phyloP scores from a whole-genome alignment of 192 early-diverging fungal genomes.

The Linnemannia elongata region DNA sequence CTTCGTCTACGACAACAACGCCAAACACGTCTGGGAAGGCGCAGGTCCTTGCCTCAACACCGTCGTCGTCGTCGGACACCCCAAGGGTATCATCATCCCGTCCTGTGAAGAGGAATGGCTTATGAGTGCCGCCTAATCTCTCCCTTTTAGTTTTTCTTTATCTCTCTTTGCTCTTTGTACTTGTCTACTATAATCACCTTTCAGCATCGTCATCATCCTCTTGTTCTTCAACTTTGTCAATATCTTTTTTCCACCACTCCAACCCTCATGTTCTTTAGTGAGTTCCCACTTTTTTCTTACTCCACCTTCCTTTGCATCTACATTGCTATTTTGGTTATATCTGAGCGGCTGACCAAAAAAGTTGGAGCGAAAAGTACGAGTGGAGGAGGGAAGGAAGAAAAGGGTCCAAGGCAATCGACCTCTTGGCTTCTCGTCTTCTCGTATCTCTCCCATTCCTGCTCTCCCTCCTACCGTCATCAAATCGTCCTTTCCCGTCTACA shows the following conservation, averaged over 20 bases:
- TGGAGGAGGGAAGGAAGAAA: too few relatives aligned
- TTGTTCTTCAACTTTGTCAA: not conserved
- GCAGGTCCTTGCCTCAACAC: not conserved
- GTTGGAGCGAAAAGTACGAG: not conserved
- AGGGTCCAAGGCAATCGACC: not conserved
- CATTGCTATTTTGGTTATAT: not conserved
- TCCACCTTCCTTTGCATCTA: not conserved
- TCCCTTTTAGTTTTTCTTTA: not conserved
- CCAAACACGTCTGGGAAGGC: not conserved
- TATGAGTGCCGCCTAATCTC: not conserved
- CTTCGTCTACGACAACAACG: not conserved
- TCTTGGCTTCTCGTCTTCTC: not conserved
- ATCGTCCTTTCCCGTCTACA: conserved; percentile 48
- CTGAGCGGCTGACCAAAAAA: conserved; percentile 4
- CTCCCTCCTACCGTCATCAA: conserved; percentile 84
- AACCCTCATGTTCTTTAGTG: not conserved
- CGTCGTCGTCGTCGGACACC: not conserved
- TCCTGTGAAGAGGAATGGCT: not conserved
- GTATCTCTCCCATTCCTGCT: too few relatives aligned
- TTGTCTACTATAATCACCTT: not conserved
- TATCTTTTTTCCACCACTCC: not conserved
- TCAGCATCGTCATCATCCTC: not conserved
- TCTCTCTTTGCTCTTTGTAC: not conserved
- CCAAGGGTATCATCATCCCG: not conserved
- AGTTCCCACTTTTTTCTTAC: conserved; percentile 1